A percentile compares a stretch with the other conserved stretches of the same genome.
Conservation (phyloP, 2,329 filamentous ascomycete genomes). For the Coniochaeta hoffmannii region DNA sequence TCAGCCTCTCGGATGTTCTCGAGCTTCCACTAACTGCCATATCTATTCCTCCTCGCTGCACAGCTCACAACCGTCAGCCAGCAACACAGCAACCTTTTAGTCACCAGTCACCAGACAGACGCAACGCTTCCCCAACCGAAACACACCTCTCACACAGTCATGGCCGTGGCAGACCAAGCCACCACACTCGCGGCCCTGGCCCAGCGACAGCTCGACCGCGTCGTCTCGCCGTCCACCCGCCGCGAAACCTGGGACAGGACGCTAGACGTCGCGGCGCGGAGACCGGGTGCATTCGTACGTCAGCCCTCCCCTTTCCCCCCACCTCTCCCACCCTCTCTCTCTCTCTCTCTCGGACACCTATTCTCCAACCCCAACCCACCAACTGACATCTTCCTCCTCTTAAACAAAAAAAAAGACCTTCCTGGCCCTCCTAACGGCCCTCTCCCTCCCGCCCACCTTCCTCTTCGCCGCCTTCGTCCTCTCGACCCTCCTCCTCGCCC, state of each 20-base stretch:
- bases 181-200: constrained; percentile 29
- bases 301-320: background rate
- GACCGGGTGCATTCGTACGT: constrained; percentile 64
- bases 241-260: constrained; percentile 46
- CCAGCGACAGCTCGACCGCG: constrained; percentile 37
- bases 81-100: background rate
- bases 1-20: background rate
- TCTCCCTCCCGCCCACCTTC: constrained; percentile 59
- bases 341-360: background rate
- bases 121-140: too few relatives aligned
- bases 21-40: background rate
- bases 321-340: background rate
- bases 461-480: constrained; percentile 62
- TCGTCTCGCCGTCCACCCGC: constrained; percentile 54
- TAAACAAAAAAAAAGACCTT: constrained; percentile 45
- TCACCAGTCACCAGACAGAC: too few relatives aligned
- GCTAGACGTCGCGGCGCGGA: constrained; percentile 49
- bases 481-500: constrained; percentile 53
- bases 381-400: too few relatives aligned
- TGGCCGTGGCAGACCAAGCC: constrained; percentile 24
- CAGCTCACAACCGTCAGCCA: background rate
- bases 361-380: too few relatives aligned
- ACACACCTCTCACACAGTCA: background rate
- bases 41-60: too few relatives aligned
- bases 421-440: constrained; percentile 49